A percentile compares a stretch with the other conserved stretches of the same genome.
phyloP scores from a whole-genome alignment of 2,329 filamentous ascomycete species.

The Aspergillus amoenus region DNA sequence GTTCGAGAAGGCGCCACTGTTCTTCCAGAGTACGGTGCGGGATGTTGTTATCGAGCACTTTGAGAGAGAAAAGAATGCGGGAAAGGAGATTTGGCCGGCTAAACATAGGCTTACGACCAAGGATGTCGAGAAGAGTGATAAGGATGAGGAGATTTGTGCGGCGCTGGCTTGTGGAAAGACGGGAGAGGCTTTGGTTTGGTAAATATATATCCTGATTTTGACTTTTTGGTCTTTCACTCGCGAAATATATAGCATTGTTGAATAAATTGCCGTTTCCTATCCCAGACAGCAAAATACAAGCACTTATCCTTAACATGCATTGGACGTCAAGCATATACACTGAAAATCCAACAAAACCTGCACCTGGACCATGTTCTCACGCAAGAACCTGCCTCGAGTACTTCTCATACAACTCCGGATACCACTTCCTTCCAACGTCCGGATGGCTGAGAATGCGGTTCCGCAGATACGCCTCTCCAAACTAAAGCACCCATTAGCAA shows the following conservation, averaged over 20 bases:
- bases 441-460: constrained; percentile 39
- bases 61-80: background rate
- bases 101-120: background rate
- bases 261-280: no score
- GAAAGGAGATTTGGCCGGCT: background rate
- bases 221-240: no score
- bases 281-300: no score
- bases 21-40: background rate
- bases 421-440: constrained; percentile 37
- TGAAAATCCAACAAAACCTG: no score
- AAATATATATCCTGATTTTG: background rate
- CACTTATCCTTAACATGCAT: no score
- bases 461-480: constrained; percentile 37
- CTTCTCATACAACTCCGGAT: constrained; percentile 30
- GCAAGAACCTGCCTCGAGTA: constrained; percentile 1
- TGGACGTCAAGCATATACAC: no score
- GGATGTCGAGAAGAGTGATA: background rate
- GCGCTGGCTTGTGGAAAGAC: background rate
- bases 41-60: background rate
- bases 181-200: constrained; percentile 30
- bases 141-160: background rate
- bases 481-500: constrained; percentile 18
- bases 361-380: background rate
- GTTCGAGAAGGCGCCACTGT: background rate
- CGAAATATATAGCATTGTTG: no score